These are phyloP conservation scores for Xylaria sp. DNA, from an alignment of 2,329 filamentous ascomycete genomes.

Conservation along the genomic window DNA sequence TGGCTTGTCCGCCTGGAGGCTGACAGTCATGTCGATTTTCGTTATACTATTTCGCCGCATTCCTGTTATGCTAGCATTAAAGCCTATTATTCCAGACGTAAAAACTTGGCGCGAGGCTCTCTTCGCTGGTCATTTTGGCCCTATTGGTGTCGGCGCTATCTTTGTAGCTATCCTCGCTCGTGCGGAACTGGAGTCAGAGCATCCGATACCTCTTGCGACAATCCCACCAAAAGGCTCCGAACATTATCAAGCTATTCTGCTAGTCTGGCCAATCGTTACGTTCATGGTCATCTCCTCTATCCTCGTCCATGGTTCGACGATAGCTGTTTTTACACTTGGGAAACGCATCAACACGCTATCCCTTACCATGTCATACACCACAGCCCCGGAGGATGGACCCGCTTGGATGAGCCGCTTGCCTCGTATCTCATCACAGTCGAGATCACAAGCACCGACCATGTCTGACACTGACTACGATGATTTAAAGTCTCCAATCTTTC, in stretches of 20 bases:
- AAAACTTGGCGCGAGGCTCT: conserved; percentile 98
- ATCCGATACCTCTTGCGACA: conserved; percentile 76
- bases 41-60: conserved; percentile 97
- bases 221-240: conserved; percentile 66
- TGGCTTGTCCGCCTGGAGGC: conserved; percentile 85
- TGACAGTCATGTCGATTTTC: conserved; percentile 93
- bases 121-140: conserved; percentile 97
- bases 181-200: conserved; percentile 84
- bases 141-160: conserved; percentile 95
- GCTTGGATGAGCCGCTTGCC: conserved; percentile 96
- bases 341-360: conserved; percentile 98
- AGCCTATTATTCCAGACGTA: conserved; percentile 93
- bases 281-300: conserved; percentile 97
- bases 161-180: conserved; percentile 93
- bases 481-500: conserved; percentile 67
- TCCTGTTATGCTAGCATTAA: conserved; percentile 90
- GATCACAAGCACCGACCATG: conserved; percentile 86
- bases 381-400: conserved; percentile 86
- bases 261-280: conserved; percentile 96
- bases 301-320: conserved; percentile 95
- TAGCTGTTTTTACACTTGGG: conserved; percentile 96
- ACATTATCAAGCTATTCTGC: conserved; percentile 76
- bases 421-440: conserved; percentile 71
- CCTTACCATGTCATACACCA: conserved; percentile 95
- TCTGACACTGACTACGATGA: conserved; percentile 80